Base-by-base conservation (phyloP, 1,284 basidiomycete genomes). In the Ustilago loliicola region DNA sequence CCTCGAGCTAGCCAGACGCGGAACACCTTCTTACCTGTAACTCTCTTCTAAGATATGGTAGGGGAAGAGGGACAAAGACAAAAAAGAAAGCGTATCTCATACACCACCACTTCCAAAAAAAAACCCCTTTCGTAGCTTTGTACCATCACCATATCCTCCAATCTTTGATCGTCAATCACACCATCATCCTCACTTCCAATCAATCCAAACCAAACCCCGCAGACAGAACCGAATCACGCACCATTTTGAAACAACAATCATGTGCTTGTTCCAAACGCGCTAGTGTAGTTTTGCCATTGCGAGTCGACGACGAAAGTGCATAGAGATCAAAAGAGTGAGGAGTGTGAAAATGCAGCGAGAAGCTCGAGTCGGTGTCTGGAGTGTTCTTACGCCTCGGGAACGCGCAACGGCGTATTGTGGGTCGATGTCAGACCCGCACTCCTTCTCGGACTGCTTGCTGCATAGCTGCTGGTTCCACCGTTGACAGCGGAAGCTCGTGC, bases 1-100 rank as follows among this genome's bases (percentile, higher is more conserved):
- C 62, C 90, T 98, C 47, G 96, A 79, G 21, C 23, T 77, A 11
- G 80, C 80, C 1, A 53, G 80, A 19, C 53, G 80, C 23, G 80
- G 74, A n/a, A 77, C 80, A 36, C 59, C 80, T 3, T 66, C 80
- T 8, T 81, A 80, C 53, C 56, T 81, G n/a, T 81, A 81, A 32
- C 8, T n/a, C n/a, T n/a, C n/a, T 3, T 27, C 34, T 40, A 48
- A 48, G 0, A 48, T 17, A 13, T 13, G 61, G 0, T 15, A n/a
- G 11, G 25, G 17, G n/a, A 29, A 32, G n/a, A 30, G 29, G 1
- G 6, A 25, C 21, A 50, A 17, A 13, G n/a, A 52, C 4, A 52
- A 29, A 9, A 19, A 45, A 7, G n/a, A 10, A 19, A 1, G 15
- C 40, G 19, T 45, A 45, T 7, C n/a, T 17, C 19, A 45, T 21